Base-by-base conservation (phyloP, 2,329 filamentous ascomycete genomes). In the Fusarium sp. region DNA sequence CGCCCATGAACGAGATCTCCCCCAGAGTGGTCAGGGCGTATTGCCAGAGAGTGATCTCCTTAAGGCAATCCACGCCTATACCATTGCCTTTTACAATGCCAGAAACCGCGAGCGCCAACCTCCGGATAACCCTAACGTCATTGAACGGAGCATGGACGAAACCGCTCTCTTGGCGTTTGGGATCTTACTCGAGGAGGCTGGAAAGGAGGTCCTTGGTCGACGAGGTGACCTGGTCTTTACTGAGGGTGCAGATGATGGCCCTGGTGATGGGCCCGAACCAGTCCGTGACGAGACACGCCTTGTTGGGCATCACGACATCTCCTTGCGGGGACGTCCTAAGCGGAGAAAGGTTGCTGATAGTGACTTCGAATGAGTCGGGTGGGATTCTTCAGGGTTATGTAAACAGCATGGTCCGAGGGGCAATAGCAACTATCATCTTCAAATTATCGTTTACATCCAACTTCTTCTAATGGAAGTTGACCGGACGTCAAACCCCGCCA, bases 161-260 rank as follows among this genome's bases (percentile, higher is more conserved):
- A 93, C 91, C 15, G 91, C 91, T 6, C 81, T 95, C 58, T 79
- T 95, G 53, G 91, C 91, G 1, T 83, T 95, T 72, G 91, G 91
- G 2, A 88, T 95, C 47, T 77, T 95, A 56, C 79, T 94, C 40
- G 91, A 95, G 77, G 92, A 95, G 77, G 85, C 87, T 4, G 83
- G 86, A 17, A 82, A 83, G 39, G 86, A 89, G 45, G 76, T 83
- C 7, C 78, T 94, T 20, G 91, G 90, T 6, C 80, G 83, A 54
- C 85, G 82, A 14, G 92, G 91, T 21, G 89, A 93, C 76, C 76
- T 93, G 46, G 89, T 91, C 2, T 91, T 95, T 73, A 88, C 89
- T 0, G 91, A 94, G 75, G 85, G 82, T 6, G 75, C 77, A 36
- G 65, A 70, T 17, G 67, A 73, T 30, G 46, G 51, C 49, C 30